Evolutionary conservation across 108 stramenopile genomes (phyloP).

Genomic region (Cyclotella kingstonii): DNA sequence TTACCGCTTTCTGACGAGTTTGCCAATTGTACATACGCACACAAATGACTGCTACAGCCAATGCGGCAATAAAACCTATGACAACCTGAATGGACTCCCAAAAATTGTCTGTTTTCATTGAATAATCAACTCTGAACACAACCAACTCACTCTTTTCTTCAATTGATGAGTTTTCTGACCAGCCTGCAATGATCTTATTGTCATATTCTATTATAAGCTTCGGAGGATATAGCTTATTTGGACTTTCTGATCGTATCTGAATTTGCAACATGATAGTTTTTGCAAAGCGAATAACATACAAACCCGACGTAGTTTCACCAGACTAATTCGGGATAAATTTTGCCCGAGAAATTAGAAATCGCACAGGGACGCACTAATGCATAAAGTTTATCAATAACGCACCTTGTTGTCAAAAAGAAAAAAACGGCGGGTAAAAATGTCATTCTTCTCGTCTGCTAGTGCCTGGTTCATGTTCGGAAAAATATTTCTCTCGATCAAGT

Average conservation of each 20-base stretch:
- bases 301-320: constrained; percentile 31
- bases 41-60: constrained; percentile 42
- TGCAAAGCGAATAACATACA: constrained; percentile 64
- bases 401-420: constrained; percentile 65
- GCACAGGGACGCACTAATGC: too few relatives aligned
- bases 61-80: constrained; percentile 50
- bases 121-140: constrained; percentile 56
- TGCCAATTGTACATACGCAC: constrained; percentile 52
- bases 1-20: constrained; percentile 38
- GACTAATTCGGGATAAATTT: constrained; percentile 6
- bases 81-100: constrained; percentile 51
- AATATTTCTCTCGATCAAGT: constrained; percentile 19
- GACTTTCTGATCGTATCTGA: constrained; percentile 31
- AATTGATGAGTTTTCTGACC: not conserved
- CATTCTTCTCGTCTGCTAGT: constrained; percentile 47
- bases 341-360: too few relatives aligned
- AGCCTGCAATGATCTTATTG: constrained; percentile 22
- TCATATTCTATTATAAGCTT: constrained; percentile 61
- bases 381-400: too few relatives aligned
- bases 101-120: constrained; percentile 51
- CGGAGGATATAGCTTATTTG: constrained; percentile 59
- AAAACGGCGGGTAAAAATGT: constrained; percentile 68
- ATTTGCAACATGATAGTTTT: constrained; percentile 46
- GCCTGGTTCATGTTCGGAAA: constrained; percentile 53
- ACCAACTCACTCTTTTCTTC: constrained; percentile 19